Evolutionary conservation across 768 basidiomycete genomes (phyloP), one percentile per base, ranked within the genome.

Genomic region (Porpolomopsis calyptriformis): DNA sequence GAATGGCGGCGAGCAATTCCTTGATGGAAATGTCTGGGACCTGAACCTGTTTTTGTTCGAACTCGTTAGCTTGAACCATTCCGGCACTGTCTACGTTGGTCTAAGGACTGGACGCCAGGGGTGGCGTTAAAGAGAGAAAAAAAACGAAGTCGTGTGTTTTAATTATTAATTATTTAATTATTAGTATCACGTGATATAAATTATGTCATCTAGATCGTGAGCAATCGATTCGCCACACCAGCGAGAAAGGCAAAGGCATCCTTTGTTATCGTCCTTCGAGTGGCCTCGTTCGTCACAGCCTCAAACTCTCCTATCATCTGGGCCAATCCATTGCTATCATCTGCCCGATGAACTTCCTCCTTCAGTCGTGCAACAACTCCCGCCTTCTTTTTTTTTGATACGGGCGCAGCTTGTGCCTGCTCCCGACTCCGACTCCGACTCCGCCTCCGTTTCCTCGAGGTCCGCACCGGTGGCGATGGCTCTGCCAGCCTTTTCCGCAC

Each of bases 11-110:
- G 43, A 93, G 73, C 54, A 94, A 60, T 56, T 96, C 85, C 69
- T 93, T 96, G 63, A 93, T 74, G 31, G 85, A 74, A 51, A 90
- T 74, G 69, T 90, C 82, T 18, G 91, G 91, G 51, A 94, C 85
- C 22, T 73, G 57, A 49, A 77, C 74, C 40, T 73, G 69, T 35
- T 67, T 72, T 65, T 85, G 85, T 49, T 80, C 70, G 43, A 71
- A 64, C 55, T 60, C 58, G 37, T 10, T 2, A 39, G 7, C 25
- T 6, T 14, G 4, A n/a, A 10, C 7, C 29, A 31, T 27, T 24
- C 10, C n/a, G 42, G 26, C 42, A 43, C 20, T 31, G 42, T 43
- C 27, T 8, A 33, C n/a, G 18, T 43, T 8, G 14, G 23, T 25
- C 24, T 29, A 20, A 12, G 12, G 26, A 10, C 2, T 16, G 27